These are phyloP conservation scores for Rhizophlyctis rosea DNA, from an alignment of 192 early-diverging fungal genomes.

Conservation along the genomic window DNA sequence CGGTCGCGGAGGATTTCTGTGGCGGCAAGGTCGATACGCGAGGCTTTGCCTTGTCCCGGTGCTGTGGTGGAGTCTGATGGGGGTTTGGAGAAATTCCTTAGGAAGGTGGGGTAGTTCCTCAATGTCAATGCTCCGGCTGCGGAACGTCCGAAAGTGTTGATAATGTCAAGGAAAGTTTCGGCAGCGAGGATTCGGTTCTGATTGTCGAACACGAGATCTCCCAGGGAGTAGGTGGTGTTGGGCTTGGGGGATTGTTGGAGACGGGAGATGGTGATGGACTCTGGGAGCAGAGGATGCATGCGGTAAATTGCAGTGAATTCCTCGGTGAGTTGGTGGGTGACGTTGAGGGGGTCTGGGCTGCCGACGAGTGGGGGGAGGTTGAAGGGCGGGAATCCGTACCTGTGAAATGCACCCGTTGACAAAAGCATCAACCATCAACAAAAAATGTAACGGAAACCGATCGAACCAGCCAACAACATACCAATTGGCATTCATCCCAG, in stretches of 20 bases:
- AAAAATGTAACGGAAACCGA: no score
- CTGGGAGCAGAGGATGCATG: conserved; percentile 36
- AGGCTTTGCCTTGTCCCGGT: no score
- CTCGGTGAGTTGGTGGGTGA: conserved; percentile 30
- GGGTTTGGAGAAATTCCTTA: conserved; percentile 25
- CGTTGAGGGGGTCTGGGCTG: no score
- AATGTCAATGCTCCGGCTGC: conserved; percentile 28
- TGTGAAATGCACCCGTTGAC: no score
- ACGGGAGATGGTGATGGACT: conserved; percentile 25
- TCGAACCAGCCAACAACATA: not conserved
- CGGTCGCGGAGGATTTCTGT: conserved; percentile 36
- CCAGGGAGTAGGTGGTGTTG: no score
- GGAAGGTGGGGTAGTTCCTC: conserved; percentile 32
- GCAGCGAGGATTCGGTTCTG: no score
- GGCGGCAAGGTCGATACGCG: conserved; percentile 20
- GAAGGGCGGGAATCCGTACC: no score
- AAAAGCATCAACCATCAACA: no score
- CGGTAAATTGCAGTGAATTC: conserved; percentile 33
- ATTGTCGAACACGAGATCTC: no score
- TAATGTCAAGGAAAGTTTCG: conserved; percentile 17
- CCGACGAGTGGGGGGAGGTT: no score
- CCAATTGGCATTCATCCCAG: conserved; percentile 32
- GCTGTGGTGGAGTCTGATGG: no score
- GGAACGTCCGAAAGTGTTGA: conserved; percentile 29
- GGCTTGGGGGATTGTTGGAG: conserved; percentile 7